These are phyloP conservation scores for Allodekkera sacchari DNA, from an alignment of 805 yeast genomes.

Conservation along the genomic window DNA sequence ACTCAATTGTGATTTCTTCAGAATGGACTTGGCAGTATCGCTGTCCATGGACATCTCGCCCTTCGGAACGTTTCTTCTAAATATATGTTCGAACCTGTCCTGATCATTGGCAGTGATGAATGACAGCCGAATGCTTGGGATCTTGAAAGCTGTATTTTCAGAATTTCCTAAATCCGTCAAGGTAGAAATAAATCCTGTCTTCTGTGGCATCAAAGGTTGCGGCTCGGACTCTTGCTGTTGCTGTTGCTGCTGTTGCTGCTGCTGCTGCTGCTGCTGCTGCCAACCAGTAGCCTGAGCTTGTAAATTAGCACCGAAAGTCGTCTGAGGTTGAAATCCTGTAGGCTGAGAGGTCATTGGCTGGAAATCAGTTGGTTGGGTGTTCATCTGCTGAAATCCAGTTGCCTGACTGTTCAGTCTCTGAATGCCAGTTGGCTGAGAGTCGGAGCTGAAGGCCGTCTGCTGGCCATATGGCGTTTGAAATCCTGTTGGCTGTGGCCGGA, in stretches of 20 bases:
- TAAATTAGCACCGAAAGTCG: constrained; percentile 5
- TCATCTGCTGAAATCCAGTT: constrained; percentile 10
- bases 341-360: neutral
- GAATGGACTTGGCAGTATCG: constrained; percentile 67
- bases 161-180: constrained; percentile 8
- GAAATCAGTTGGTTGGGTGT: no score
- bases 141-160: constrained; percentile 39
- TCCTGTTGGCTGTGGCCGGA: constrained; percentile 8
- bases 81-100: constrained; percentile 74
- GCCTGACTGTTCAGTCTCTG: constrained; percentile 12
- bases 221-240: constrained; percentile 6
- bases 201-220: constrained; percentile 30
- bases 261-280: constrained; percentile 16
- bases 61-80: constrained; percentile 65
- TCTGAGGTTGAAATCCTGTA: constrained; percentile 4
- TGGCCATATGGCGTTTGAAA: constrained; percentile 10
- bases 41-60: constrained; percentile 67
- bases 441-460: no score
- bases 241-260: constrained; percentile 11
- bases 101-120: constrained; percentile 84
- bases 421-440: no score
- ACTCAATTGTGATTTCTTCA: constrained; percentile 69
- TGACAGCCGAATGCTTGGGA: constrained; percentile 71
- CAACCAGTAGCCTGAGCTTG: constrained; percentile 36
- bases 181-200: constrained; percentile 37